Evolutionary conservation across 2,329 filamentous ascomycete species (phyloP).

Genomic region (Mycosphaerella arachidis): DNA sequence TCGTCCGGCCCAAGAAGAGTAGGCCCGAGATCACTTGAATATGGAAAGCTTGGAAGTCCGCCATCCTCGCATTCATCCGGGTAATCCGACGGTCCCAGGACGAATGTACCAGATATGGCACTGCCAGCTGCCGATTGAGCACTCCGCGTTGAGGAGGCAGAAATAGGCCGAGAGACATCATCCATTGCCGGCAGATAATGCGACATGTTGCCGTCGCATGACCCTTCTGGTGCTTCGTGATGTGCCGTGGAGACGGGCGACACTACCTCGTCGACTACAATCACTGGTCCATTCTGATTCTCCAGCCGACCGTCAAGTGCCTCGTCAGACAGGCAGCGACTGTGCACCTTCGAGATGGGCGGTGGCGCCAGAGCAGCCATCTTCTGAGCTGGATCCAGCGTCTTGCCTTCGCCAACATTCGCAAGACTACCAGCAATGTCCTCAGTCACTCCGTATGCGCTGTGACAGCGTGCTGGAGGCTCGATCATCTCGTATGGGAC

Average conservation of each 20-base stretch:
- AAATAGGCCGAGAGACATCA: constrained; percentile 7
- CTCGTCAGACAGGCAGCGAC: constrained; percentile 29
- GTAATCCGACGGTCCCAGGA: background rate
- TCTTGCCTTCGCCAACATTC: constrained; percentile 17
- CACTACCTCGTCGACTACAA: constrained; percentile 9
- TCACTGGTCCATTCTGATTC: constrained; percentile 7
- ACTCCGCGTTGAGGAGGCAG: constrained; percentile 10
- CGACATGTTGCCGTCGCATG: constrained; percentile 6
- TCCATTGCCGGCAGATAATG: background rate
- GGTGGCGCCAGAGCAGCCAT: constrained; percentile 27
- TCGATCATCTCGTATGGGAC: constrained; percentile 62
- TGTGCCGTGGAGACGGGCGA: constrained; percentile 12
- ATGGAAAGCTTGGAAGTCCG: constrained; percentile 4
- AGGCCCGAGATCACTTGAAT: constrained; percentile 7
- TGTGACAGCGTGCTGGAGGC: constrained; percentile 25
- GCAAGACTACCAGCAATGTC: constrained; percentile 25
- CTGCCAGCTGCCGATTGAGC: constrained; percentile 1
- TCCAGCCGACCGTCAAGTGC: constrained; percentile 27
- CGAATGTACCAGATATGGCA: background rate
- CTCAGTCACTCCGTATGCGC: constrained; percentile 23
- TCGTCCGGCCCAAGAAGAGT: constrained; percentile 10
- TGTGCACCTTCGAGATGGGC: constrained; percentile 29
- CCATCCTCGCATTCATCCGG: background rate
- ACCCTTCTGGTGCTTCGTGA: constrained; percentile 5
- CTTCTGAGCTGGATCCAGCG: constrained; percentile 28